Evolutionary conservation across 108 stramenopile species (phyloP).

Genomic region (Nannochloropsis gaditana): DNA sequence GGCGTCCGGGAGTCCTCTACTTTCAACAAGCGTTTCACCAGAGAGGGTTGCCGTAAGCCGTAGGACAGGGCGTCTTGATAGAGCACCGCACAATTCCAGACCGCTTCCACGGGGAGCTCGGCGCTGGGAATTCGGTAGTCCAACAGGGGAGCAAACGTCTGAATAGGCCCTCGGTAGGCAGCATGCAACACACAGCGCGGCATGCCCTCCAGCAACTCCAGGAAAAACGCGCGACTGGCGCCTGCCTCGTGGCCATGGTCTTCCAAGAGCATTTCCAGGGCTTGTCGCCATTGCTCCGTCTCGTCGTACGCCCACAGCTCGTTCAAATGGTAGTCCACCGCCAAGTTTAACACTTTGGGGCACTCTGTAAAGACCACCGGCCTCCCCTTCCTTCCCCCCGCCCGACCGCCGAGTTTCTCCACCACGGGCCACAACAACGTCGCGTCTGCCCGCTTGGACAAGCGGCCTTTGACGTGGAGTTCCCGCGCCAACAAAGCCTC

Average conservation of each 20-base stretch:
- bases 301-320: neutral
- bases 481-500: neutral
- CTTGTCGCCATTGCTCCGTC: neutral
- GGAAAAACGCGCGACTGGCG: neutral
- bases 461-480: neutral
- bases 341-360: neutral
- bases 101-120: neutral
- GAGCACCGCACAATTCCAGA: conserved; percentile 1
- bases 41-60: neutral
- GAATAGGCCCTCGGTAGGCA: neutral
- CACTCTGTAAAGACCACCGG: neutral
- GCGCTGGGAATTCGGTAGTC: neutral
- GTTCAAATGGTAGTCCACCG: neutral
- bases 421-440: neutral
- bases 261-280: neutral
- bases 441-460: neutral
- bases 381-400: neutral
- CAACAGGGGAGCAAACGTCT: neutral
- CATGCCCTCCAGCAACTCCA: neutral
- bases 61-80: neutral
- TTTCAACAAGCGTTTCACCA: conserved; percentile 6
- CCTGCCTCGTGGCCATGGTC: neutral
- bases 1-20: neutral
- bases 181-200: neutral
- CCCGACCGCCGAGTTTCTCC: neutral